A percentile compares a stretch with the other conserved stretches of the same genome.
Evolutionary conservation across 768 basidiomycete species (phyloP).

Genomic region (Boletus huronensis): DNA sequence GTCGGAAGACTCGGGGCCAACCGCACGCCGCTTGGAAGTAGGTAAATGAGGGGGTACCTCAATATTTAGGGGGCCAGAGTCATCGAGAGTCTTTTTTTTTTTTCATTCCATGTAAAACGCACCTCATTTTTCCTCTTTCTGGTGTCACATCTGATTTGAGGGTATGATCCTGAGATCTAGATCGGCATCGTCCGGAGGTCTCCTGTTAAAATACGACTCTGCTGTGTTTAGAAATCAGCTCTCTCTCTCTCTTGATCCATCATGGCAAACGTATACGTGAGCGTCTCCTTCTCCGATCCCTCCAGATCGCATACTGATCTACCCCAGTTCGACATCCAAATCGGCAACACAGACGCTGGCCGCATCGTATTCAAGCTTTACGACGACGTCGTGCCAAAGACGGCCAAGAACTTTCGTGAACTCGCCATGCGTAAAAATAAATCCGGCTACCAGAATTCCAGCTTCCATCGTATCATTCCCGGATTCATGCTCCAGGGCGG

Average conservation of each 20-base stretch:
- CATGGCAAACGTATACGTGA: constrained; percentile 24
- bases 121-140: neutral
- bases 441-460: no score
- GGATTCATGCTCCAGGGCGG: constrained; percentile 89
- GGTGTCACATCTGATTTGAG: neutral
- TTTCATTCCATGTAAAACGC: constrained; percentile 1
- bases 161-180: constrained; percentile 3
- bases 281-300: neutral
- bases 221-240: neutral
- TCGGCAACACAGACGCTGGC: constrained; percentile 37
- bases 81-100: neutral
- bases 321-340: constrained; percentile 61
- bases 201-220: no score
- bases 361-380: constrained; percentile 83
- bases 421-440: no score
- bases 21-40: no score
- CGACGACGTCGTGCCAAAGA: constrained; percentile 73
- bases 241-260: constrained; percentile 7
- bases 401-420: constrained; percentile 83
- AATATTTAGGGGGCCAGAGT: no score
- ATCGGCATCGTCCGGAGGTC: constrained; percentile 14
- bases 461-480: constrained; percentile 89
- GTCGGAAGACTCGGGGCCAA: no score
- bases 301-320: constrained; percentile 1
- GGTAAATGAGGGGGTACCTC: no score